phyloP scores from a whole-genome alignment of 1,284 basidiomycete genomes.

The Tilletiopsis washingtonensis region DNA sequence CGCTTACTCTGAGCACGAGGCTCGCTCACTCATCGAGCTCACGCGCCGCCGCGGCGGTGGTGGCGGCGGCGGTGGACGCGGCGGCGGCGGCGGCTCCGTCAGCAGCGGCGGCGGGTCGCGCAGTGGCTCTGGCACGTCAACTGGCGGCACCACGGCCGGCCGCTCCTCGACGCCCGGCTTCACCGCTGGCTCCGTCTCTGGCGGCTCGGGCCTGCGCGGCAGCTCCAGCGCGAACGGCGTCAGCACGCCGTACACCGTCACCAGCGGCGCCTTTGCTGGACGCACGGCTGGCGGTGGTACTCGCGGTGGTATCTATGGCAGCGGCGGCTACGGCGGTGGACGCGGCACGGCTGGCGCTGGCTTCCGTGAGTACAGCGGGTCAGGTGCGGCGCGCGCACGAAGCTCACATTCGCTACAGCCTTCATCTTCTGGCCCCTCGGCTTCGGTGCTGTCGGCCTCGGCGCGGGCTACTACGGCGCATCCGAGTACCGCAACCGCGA shows the following conservation, averaged over 20 bases:
- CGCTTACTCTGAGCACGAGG: too few species aligned
- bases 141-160: not conserved
- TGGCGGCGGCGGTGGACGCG: conserved; percentile 3
- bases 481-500: not conserved
- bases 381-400: conserved; percentile 7
- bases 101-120: not conserved
- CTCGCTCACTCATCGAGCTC: not conserved
- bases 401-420: too few species aligned
- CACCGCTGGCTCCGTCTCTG: conserved; percentile 3
- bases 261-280: conserved; percentile 3
- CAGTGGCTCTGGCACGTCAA: conserved; percentile 2
- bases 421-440: conserved; percentile 9
- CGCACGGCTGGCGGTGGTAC: conserved; percentile 3
- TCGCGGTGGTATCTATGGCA: not conserved
- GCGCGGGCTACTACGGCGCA: conserved; percentile 7
- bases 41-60: not conserved
- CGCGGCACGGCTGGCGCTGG: too few species aligned
- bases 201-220: conserved; percentile 1
- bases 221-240: not conserved
- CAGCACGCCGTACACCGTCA: conserved; percentile 2
- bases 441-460: conserved; percentile 1
- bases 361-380: conserved; percentile 2
- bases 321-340: conserved; percentile 2
- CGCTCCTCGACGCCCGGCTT: not conserved
- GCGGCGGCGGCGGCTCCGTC: not conserved